Percentiles rank a stretch among this genome's conserved stretches.
phyloP scores from a whole-genome alignment of 257 asterid species.

The Nicotiana obtusifolia region DNA sequence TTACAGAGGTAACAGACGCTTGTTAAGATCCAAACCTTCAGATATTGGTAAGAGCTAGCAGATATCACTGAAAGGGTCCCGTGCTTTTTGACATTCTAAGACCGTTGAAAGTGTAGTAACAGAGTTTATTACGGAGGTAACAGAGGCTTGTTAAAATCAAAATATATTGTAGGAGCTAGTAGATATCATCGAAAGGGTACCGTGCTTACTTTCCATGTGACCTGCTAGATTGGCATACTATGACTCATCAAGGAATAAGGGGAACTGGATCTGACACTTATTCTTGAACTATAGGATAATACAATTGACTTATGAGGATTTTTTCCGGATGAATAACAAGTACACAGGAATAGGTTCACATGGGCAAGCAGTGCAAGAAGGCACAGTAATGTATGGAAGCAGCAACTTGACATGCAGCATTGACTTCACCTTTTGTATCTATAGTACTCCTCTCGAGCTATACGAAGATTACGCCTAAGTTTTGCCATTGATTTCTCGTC shows the following conservation, averaged over 20 bases:
- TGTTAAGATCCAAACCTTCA: neutral
- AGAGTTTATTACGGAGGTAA: neutral
- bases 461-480: conserved; percentile 85
- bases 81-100: neutral
- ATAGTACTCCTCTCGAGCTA: conserved; percentile 93
- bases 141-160: neutral
- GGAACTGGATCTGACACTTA: neutral
- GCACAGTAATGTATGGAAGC: neutral
- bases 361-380: conserved; percentile 6
- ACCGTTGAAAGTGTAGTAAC: neutral
- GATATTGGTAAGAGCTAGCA: neutral
- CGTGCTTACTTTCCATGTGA: neutral
- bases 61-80: neutral
- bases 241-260: neutral
- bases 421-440: conserved; percentile 76
- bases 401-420: neutral
- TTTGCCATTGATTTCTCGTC: conserved; percentile 99
- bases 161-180: neutral
- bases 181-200: neutral
- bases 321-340: neutral
- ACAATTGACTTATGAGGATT: neutral
- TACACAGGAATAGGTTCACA: neutral
- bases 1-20: neutral
- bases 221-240: neutral
- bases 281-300: neutral